Evolutionary conservation across 208 protist genomes (phyloP), one percentile per base, ranked within the genome.

Genomic region (Crithidia brevicula): DNA sequence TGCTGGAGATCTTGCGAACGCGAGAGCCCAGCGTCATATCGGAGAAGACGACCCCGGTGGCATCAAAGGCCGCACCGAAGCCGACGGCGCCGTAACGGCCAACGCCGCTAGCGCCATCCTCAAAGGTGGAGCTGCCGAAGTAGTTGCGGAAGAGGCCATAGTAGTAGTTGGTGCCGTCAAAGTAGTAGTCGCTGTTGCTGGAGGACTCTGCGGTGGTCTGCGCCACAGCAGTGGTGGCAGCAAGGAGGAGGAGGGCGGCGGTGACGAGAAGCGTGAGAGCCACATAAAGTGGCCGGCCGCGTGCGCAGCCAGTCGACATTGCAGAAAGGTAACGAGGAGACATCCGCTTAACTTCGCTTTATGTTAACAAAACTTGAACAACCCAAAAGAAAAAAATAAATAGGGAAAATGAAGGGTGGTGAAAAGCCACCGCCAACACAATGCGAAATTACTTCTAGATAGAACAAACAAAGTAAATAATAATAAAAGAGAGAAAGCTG

Each of bases 11-110:
- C 20, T 52, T 4, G 13, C 89, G 89, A 13, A 92, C 58, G 0
- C 79, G 62, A 0, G 83, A 82, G 15, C 83, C 84, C 31, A 53
- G 59, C 2, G 77, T 83, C 72, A 72, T 78, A 63, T 94, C 88
- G 4, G 66, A 78, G 56, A 94, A 75, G 49, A 84, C 67, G n/a
- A 91, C 52, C 3, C 59, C 34, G 27, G 47, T 43, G 3, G 30
- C 0, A 1, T 59, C 53, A 7, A 52, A 27, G 49, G 65, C 68
- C 23, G 68, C 67, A 30, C 54, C 66, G 30, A 60, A 74, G 52
- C 60, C 74, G 16, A 70, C 25, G n/a, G 58, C 50, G 31, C 83
- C 77, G 33, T 61, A 71, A 31, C 73, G 81, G 23, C 88, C 88
- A 28, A 79, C 56, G n/a, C 74, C 77, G 53, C 57, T 83, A 4